phyloP scores from a whole-genome alignment of 2,329 filamentous ascomycete species.

The Cladobotryum mycophilum region DNA sequence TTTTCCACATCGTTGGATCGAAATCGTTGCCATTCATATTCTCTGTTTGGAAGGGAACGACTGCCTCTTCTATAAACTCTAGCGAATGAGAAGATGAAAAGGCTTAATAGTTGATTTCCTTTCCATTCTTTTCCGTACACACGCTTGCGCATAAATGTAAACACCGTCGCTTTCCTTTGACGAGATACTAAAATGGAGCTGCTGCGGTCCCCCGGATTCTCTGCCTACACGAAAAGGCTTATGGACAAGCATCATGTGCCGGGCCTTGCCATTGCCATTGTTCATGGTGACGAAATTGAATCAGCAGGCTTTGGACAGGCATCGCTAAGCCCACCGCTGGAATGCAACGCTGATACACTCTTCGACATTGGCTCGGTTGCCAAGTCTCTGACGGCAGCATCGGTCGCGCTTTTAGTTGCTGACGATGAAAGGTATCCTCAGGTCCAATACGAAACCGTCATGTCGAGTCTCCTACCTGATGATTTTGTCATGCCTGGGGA shows the following conservation, averaged over 20 bases:
- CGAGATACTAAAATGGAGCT: too few species aligned
- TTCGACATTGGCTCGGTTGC: conserved; percentile 23
- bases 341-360: conserved; percentile 20
- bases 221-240: conserved; percentile 13
- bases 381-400: conserved; percentile 22
- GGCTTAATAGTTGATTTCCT: too few species aligned
- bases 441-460: conserved; percentile 18
- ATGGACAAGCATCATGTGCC: conserved; percentile 17
- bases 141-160: too few species aligned
- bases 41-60: too few species aligned
- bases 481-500: conserved; percentile 21
- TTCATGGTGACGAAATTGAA: conserved; percentile 12
- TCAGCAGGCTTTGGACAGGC: conserved; percentile 20
- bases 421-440: conserved; percentile 16
- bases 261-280: conserved; percentile 20
- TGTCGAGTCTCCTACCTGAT: conserved; percentile 20
- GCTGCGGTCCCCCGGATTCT: conserved; percentile 11
- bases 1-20: too few species aligned
- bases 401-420: conserved; percentile 20
- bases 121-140: too few species aligned
- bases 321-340: conserved; percentile 12
- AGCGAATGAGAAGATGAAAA: too few species aligned
- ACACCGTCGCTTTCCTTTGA: too few species aligned
- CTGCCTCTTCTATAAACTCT: too few species aligned
- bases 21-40: too few species aligned